A percentile compares a stretch with the other conserved stretches of the same genome.
phyloP scores from a whole-genome alignment of 2,329 filamentous ascomycete genomes.

The Boeremia exigua region DNA sequence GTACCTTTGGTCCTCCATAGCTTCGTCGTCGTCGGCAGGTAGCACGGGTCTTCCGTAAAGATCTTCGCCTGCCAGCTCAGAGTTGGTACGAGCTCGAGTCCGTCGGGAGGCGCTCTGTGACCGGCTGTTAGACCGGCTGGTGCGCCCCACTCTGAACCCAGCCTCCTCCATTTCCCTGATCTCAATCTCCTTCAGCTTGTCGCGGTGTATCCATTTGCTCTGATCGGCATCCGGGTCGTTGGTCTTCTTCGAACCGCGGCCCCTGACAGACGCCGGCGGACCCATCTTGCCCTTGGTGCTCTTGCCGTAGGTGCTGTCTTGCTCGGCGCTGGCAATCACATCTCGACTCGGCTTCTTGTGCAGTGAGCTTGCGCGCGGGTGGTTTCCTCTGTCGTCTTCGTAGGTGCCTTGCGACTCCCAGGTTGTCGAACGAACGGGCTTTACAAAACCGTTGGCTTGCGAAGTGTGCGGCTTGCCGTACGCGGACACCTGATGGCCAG shows the following conservation, averaged over 20 bases:
- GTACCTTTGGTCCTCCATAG: constrained; percentile 15
- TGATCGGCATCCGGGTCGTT: constrained; percentile 55
- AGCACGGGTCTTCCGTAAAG: constrained; percentile 41
- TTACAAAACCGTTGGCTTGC: constrained; percentile 44
- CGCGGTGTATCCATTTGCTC: constrained; percentile 84
- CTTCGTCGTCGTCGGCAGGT: constrained; percentile 54
- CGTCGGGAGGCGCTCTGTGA: constrained; percentile 40
- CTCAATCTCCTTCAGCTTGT: constrained; percentile 83
- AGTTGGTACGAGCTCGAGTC: constrained; percentile 41
- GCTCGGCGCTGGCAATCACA: constrained; percentile 50
- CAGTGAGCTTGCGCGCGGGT: constrained; percentile 44
- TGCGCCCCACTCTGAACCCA: constrained; percentile 66
- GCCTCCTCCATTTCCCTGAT: constrained; percentile 80
- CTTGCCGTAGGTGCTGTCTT: constrained; percentile 56
- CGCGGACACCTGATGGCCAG: constrained; percentile 38
- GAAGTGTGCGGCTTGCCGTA: constrained; percentile 41
- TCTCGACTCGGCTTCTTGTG: constrained; percentile 51
- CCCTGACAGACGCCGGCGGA: constrained; percentile 12
- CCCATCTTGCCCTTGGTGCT: constrained; percentile 26
- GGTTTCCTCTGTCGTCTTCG: constrained; percentile 32
- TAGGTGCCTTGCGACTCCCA: constrained; percentile 39
- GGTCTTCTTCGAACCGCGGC: constrained; percentile 36
- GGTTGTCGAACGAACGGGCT: constrained; percentile 38
- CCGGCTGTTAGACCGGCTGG: constrained; percentile 47
- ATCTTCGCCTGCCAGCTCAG: constrained; percentile 40